A percentile compares a stretch with the other conserved stretches of the same genome.
Conservation (phyloP, 2,329 filamentous ascomycete genomes). For the Simplicillium sp. region DNA sequence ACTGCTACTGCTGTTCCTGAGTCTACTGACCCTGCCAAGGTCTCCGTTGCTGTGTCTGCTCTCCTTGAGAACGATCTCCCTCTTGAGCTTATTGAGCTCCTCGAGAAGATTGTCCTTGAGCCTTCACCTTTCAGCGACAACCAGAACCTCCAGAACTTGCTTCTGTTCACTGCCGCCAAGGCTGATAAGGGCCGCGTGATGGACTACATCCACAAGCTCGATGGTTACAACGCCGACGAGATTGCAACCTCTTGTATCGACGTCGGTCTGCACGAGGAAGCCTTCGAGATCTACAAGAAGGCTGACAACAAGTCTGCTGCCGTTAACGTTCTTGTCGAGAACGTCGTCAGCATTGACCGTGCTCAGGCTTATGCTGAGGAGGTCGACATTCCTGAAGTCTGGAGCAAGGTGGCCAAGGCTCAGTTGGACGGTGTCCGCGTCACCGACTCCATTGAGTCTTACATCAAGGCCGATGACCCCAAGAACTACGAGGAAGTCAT, state of each 20-base stretch:
- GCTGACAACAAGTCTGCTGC: constrained; percentile 80
- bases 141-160: constrained; percentile 86
- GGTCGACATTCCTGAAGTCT: constrained; percentile 88
- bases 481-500: constrained; percentile 94
- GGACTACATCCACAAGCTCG: constrained; percentile 89
- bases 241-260: constrained; percentile 91
- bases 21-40: constrained; percentile 85
- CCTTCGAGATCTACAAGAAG: constrained; percentile 99
- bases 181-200: constrained; percentile 91
- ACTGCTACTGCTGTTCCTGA: constrained; percentile 91
- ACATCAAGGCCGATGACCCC: constrained; percentile 89
- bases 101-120: constrained; percentile 99
- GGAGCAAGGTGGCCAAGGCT: constrained; percentile 97
- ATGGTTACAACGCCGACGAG: constrained; percentile 83
- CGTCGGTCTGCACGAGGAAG: constrained; percentile 90
- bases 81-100: constrained; percentile 86
- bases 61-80: constrained; percentile 89
- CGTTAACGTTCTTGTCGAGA: constrained; percentile 85
- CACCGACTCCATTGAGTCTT: constrained; percentile 87
- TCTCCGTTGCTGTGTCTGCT: constrained; percentile 85
- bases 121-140: constrained; percentile 99
- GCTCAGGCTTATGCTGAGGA: constrained; percentile 93
- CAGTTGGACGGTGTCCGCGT: constrained; percentile 93
- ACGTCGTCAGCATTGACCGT: constrained; percentile 95
- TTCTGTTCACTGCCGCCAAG: constrained; percentile 94